Evolutionary conservation across 192 early-diverging fungal genomes (phyloP), one percentile per base, ranked within the genome.

Genomic region (Coemansia erecta): DNA sequence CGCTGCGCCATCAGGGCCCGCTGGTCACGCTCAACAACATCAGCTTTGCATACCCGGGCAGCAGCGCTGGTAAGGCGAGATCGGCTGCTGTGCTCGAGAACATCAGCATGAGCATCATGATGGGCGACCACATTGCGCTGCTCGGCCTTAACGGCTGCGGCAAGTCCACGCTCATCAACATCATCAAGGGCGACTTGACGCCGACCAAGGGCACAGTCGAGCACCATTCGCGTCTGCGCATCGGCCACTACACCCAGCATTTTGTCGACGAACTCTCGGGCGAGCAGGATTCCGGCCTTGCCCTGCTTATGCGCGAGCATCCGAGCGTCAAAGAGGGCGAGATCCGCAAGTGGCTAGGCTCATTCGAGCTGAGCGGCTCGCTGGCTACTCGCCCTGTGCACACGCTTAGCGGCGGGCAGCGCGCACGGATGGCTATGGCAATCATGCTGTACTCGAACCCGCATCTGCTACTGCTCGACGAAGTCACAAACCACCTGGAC

Each of bases 401-500:
- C 18, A 74, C 72, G 0, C 75, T 97, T 17, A 87, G 84, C 64
- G 94, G 94, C 46, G 94, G 94, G 26, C 91, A 97, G 73, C 74
- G 84, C 41, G 87, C 85, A 17, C 75, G 94, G 15, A 84, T 97
- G 41, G 88, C 88, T 0, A 75, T 94, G 64, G 89, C 90, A 2
- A 65, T 85, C 8, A 83, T 87, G 67, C 73, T 87, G 47, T 80
- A 82, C 35, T 78, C 81, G 18, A 68, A 73, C 50, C 88, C 88
- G 31, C 87, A 92, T 58, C 58, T 92, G 50, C 70, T 91, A 17
- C 59, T 90, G 43, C 77, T 92, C 8, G 90, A 92, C 69, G 90
- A 92, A 60, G 87, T 90, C 55, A 93, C 92, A 8, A 97, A 92
- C 60, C 94, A 91, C 60, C 75, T 97, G 26, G 94, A 97, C 77